phyloP scores from a whole-genome alignment of 1,139 yeast species.

The Blastobotrys buckinghamii region DNA sequence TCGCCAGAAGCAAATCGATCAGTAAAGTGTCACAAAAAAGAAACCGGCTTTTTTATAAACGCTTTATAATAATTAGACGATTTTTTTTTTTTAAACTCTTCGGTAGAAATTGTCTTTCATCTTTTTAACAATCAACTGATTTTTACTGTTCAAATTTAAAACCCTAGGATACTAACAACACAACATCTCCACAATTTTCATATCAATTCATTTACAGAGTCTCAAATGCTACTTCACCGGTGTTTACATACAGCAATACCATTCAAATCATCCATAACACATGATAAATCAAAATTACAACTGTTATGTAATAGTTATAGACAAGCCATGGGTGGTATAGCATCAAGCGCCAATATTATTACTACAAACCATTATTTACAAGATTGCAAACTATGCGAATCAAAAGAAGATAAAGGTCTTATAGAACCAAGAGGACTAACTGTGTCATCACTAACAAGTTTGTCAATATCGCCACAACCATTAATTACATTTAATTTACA shows the following conservation, averaged over 20 bases:
- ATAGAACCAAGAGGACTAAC: conserved; percentile 55
- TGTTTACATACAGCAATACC: background rate
- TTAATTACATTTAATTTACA: conserved; percentile 76
- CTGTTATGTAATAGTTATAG: conserved; percentile 5
- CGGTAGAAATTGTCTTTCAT: no score
- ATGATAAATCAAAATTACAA: background rate
- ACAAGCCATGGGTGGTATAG: conserved; percentile 25
- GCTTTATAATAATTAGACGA: no score
- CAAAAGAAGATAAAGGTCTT: conserved; percentile 2
- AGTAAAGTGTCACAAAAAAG: no score
- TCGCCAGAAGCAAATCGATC: no score
- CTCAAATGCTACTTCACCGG: background rate
- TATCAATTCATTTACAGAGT: background rate
- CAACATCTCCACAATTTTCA: background rate
- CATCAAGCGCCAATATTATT: conserved; percentile 25
- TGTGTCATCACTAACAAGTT: conserved; percentile 71
- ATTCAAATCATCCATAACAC: background rate
- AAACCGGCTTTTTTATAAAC: no score
- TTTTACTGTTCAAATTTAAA: no score
- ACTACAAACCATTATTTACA: conserved; percentile 20
- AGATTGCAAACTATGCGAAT: background rate
- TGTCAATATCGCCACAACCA: conserved; percentile 69
- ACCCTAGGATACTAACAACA: no score
- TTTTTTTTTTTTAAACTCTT: no score
- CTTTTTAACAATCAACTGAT: no score